Conservation (phyloP, 208 protist species). For the Leishmania martiniquensis region DNA sequence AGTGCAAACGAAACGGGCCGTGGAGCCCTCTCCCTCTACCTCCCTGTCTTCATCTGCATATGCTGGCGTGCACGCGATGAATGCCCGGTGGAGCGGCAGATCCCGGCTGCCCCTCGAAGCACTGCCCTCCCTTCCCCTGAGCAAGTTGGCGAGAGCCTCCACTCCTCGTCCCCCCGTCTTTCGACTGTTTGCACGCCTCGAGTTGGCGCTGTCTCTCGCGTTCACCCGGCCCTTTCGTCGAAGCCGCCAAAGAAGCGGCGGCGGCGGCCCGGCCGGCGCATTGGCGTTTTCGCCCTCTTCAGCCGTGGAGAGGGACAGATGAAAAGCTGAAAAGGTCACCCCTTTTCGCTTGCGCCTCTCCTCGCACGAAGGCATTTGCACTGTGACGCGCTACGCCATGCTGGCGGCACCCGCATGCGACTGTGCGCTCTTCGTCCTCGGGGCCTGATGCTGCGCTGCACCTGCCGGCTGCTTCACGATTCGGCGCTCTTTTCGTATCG, state of each 20-base stretch:
- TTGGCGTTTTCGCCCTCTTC: too few species aligned
- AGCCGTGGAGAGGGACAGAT: not conserved
- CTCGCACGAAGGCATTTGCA: not conserved
- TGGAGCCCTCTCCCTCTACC: not conserved
- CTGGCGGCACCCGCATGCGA: not conserved
- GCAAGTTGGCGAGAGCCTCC: too few species aligned
- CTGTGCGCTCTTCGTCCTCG: not conserved
- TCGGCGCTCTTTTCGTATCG: not conserved
- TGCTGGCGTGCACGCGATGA: not conserved
- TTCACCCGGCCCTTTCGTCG: too few species aligned
- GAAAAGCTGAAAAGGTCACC: not conserved
- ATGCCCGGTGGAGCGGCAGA: not conserved
- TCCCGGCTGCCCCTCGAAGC: not conserved
- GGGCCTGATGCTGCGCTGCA: not conserved
- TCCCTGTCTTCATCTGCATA: not conserved
- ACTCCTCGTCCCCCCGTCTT: too few species aligned
- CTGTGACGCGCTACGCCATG: not conserved
- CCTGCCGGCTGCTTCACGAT: not conserved
- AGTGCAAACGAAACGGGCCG: not conserved
- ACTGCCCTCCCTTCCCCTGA: too few species aligned
- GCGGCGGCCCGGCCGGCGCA: too few species aligned
- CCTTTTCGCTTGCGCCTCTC: not conserved
- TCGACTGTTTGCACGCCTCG: too few species aligned
- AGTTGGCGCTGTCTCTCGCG: too few species aligned
- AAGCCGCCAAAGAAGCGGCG: not conserved